Percentiles rank a stretch among this genome's conserved stretches.
phyloP scores from a whole-genome alignment of 768 basidiomycete species.

The Pilatotrama ljubarskyi region DNA sequence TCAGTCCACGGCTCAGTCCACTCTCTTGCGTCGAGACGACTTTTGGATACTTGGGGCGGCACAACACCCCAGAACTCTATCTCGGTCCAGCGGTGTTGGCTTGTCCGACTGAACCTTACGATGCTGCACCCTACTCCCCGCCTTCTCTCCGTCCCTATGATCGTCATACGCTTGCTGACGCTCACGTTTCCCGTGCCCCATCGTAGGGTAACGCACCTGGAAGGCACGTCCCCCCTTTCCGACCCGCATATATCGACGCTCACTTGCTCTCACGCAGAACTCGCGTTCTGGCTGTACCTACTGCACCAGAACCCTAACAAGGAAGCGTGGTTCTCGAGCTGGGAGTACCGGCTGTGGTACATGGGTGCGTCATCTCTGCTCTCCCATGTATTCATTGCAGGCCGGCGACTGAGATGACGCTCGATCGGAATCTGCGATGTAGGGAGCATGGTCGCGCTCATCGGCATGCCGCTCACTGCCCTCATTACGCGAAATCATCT shows the following conservation, averaged over 20 bases:
- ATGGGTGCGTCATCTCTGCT: constrained; percentile 45
- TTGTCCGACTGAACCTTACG: no score
- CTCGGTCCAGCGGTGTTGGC: no score
- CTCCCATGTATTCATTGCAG: neutral
- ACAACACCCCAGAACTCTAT: no score
- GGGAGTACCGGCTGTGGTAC: constrained; percentile 76
- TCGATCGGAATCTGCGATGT: no score
- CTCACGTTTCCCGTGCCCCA: neutral
- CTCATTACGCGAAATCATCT: constrained; percentile 59
- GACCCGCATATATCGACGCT: neutral
- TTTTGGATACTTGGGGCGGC: no score
- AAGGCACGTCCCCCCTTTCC: constrained; percentile 48
- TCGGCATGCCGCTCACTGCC: constrained; percentile 73
- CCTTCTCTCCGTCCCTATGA: no score
- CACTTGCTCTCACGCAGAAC: constrained; percentile 43
- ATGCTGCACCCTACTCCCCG: no score
- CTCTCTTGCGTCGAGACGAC: no score
- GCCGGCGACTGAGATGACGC: neutral
- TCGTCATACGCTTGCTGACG: neutral
- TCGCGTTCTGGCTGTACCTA: constrained; percentile 83
- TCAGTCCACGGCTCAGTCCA: no score
- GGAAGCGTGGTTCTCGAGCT: constrained; percentile 77
- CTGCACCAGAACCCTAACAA: constrained; percentile 72
- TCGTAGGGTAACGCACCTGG: constrained; percentile 72
- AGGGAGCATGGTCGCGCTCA: constrained; percentile 65